Conservation (phyloP, 108 stramenopile species). For the Nitzschia palea region DNA sequence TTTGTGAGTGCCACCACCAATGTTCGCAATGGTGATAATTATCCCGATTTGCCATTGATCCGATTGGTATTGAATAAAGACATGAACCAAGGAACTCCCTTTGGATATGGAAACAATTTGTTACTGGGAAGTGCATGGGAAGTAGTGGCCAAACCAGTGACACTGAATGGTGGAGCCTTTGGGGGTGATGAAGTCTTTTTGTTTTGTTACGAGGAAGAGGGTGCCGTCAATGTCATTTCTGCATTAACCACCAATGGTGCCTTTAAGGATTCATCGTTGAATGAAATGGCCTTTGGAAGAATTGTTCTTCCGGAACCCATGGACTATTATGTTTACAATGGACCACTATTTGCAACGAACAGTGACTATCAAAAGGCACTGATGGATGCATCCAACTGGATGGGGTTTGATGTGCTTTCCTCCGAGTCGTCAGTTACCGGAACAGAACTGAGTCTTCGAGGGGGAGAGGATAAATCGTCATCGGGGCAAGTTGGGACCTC, state of each 20-base stretch:
- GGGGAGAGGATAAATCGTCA: too few relatives aligned
- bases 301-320: conserved; percentile 9
- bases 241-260: conserved; percentile 22
- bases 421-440: too few relatives aligned
- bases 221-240: conserved; percentile 3
- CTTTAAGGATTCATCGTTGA: conserved; percentile 7
- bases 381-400: conserved; percentile 17
- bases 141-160: background rate
- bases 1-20: background rate
- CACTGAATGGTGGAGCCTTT: background rate
- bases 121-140: conserved; percentile 20
- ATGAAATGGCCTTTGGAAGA: background rate
- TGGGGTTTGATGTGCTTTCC: conserved; percentile 10
- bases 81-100: conserved; percentile 2
- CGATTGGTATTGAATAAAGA: background rate
- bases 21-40: background rate
- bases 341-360: conserved; percentile 6
- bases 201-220: conserved; percentile 17
- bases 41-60: background rate
- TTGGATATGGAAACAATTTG: conserved; percentile 20
- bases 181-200: conserved; percentile 21
- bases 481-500: too few relatives aligned
- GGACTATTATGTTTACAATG: conserved; percentile 26
- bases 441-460: too few relatives aligned
- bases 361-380: conserved; percentile 15